Conservation (phyloP, 73 alveolate genomes). For the Paramecium sonneborni region DNA sequence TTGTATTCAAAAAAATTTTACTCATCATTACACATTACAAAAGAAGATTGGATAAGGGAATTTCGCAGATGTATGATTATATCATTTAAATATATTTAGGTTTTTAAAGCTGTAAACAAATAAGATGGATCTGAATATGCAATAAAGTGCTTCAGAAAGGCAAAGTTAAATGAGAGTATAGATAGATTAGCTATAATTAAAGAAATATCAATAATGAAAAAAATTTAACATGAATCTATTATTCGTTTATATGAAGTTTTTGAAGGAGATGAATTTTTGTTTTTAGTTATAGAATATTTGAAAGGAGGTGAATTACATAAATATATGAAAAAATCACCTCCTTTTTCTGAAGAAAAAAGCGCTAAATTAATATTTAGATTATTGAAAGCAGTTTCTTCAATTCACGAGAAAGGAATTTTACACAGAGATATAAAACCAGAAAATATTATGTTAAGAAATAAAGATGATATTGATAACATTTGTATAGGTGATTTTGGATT, state of each 20-base stretch:
- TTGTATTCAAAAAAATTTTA: conserved; percentile 43
- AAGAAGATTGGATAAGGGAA: conserved; percentile 61
- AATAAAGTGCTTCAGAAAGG: background rate
- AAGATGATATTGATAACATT: conserved; percentile 74
- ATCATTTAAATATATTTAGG: background rate
- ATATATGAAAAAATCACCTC: conserved; percentile 28
- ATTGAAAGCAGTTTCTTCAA: conserved; percentile 61
- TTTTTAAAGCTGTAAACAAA: background rate
- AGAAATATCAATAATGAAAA: conserved; percentile 25
- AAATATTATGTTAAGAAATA: conserved; percentile 76
- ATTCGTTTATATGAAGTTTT: conserved; percentile 46
- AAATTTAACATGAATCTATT: conserved; percentile 32
- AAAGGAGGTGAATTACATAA: conserved; percentile 59
- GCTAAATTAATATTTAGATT: background rate
- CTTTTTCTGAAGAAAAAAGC: conserved; percentile 57
- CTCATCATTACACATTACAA: conserved; percentile 25
- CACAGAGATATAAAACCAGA: conserved; percentile 90
- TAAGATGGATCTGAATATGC: background rate
- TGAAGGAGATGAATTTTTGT: conserved; percentile 51
- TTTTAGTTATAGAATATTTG: conserved; percentile 40
- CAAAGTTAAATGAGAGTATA: background rate
- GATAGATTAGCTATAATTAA: conserved; percentile 23
- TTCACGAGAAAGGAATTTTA: conserved; percentile 77
- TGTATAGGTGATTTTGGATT: conserved; percentile 85
- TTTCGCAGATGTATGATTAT: conserved; percentile 44